Evolutionary conservation across 306 rosid genomes (phyloP), one percentile per base, ranked within the genome.

Genomic region (Cicer pinnatifidum): DNA sequence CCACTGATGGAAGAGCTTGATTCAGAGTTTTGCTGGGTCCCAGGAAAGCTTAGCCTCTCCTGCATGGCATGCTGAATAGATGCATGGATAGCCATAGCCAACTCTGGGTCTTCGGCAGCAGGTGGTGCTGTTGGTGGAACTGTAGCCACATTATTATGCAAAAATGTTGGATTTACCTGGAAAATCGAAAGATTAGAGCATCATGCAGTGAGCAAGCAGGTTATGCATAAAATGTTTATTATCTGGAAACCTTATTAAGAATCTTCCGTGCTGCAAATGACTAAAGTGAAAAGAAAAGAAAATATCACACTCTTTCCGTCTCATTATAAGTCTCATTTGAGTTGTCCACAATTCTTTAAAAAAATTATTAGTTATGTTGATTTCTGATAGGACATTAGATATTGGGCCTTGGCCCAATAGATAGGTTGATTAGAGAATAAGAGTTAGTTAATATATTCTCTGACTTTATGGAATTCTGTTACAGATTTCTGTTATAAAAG

Each of bases 101-200:
- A 58, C 76, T 87, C 95, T 51, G 80, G 62, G 82, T 90, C 97
- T 88, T 87, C 99, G 15, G 89, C 84, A 69, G 74, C 61, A 73
- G 85, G 86, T 20, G 99, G 97, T 56, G 96, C 96, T 37, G 92
- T 86, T 54, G 99, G 89, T 50, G 87, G 86, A 76, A 11, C 76
- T 19, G 88, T 77, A 44, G 76, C 40, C 67, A 77, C 86, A 82
- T 76, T 85, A 69, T 23, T 72, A 20, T 58, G 87, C 89, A 92
- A 75, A 86, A 95, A 90, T 64, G 84, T 83, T 20, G 97, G 97
- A 75, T 5, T 75, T 77, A 57, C 81, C 97, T 95, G 92, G 63
- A 81, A 85, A 51, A 57, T 50, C 46, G n/a, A 40, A 72, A 71
- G 38, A 56, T 65, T 53, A 47, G 53, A 40, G 20, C 69, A 61